phyloP scores from a whole-genome alignment of 345 rosid species.

The Bretschneidera sinensis region DNA sequence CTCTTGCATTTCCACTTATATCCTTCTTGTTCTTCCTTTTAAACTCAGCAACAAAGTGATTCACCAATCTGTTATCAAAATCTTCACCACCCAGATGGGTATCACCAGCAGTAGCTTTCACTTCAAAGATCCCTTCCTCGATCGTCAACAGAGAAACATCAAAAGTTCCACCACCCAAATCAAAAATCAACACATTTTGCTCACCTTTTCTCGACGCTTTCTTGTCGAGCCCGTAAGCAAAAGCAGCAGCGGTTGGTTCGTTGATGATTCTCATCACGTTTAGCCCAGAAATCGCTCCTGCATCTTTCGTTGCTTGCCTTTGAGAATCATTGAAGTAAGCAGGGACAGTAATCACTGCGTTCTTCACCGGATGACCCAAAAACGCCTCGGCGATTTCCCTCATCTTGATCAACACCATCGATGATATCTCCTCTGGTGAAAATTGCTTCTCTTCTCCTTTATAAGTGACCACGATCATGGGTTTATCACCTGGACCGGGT shows the following conservation, averaged over 20 bases:
- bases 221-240: slow-evolving; percentile 36
- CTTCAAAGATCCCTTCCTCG: slow-evolving; percentile 69
- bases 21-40: slow-evolving; percentile 66
- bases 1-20: slow-evolving; percentile 57
- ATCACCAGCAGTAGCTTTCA: slow-evolving; percentile 68
- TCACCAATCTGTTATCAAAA: slow-evolving; percentile 64
- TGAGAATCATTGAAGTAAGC: slow-evolving; percentile 35
- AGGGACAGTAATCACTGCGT: slow-evolving; percentile 35
- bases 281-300: slow-evolving; percentile 27
- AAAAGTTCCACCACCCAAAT: slow-evolving; percentile 65
- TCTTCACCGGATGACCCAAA: slow-evolving; percentile 20
- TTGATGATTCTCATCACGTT: slow-evolving; percentile 32
- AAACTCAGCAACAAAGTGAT: slow-evolving; percentile 66
- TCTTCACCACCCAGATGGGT: slow-evolving; percentile 77
- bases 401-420: slow-evolving; percentile 31
- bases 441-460: slow-evolving; percentile 40
- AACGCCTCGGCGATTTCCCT: slow-evolving; percentile 32
- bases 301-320: slow-evolving; percentile 33
- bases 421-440: slow-evolving; percentile 37
- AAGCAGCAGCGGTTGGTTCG: slow-evolving; percentile 39
- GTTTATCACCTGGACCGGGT: slow-evolving; percentile 35
- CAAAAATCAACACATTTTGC: slow-evolving; percentile 38
- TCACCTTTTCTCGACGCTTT: slow-evolving; percentile 29
- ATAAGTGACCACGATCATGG: slow-evolving; percentile 34
- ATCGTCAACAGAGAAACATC: slow-evolving; percentile 63